phyloP scores from a whole-genome alignment of 2,329 filamentous ascomycete genomes.

The Colletotrichum tropicale region DNA sequence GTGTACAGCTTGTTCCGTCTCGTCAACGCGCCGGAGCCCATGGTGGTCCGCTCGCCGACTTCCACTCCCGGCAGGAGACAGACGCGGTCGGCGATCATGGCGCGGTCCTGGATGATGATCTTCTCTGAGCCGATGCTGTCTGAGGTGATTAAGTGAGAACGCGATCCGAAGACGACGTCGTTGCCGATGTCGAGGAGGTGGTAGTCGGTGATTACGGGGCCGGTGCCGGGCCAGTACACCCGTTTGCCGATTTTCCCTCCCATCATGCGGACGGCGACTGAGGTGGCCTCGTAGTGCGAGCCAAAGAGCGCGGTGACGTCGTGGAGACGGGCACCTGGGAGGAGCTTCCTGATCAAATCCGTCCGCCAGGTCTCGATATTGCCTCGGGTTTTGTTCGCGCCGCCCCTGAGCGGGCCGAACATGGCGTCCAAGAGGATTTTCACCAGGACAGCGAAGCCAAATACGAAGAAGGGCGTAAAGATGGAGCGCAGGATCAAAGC shows the following conservation, averaged over 20 bases:
- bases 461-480: constrained; percentile 48
- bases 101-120: constrained; percentile 49
- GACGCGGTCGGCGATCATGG: constrained; percentile 63
- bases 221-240: constrained; percentile 63
- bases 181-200: constrained; percentile 60
- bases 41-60: constrained; percentile 51
- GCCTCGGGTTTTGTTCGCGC: constrained; percentile 32
- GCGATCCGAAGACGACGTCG: constrained; percentile 64
- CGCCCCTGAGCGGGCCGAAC: constrained; percentile 41
- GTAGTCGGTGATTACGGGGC: constrained; percentile 57
- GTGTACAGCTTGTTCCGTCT: constrained; percentile 47
- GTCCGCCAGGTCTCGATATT: constrained; percentile 48
- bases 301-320: constrained; percentile 56
- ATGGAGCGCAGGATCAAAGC: constrained; percentile 45
- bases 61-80: constrained; percentile 55
- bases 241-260: constrained; percentile 57
- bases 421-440: constrained; percentile 42
- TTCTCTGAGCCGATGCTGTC: constrained; percentile 53
- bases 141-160: constrained; percentile 56
- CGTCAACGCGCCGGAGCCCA: constrained; percentile 60
- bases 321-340: constrained; percentile 48
- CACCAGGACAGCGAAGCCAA: constrained; percentile 44
- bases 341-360: constrained; percentile 46
- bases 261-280: constrained; percentile 51
- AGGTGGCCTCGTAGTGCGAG: constrained; percentile 60